Percentiles rank a stretch among this genome's conserved stretches.
phyloP scores from a whole-genome alignment of 1,139 yeast species.

The Blastobotrys persicus region DNA sequence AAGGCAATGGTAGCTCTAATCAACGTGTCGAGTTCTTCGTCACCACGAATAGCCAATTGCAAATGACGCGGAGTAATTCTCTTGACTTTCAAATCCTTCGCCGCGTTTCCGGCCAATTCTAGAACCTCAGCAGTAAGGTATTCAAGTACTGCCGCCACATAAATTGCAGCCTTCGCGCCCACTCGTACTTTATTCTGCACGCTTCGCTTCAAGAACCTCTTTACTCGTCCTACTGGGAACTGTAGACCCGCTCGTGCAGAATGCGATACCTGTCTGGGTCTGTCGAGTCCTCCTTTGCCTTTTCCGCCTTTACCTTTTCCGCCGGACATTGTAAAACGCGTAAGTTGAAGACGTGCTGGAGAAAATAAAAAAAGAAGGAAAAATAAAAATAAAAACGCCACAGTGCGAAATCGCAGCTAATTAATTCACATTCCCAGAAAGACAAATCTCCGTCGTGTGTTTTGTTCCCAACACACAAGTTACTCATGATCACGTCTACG shows the following conservation, averaged over 20 bases:
- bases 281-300: constrained; percentile 68
- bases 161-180: constrained; percentile 96
- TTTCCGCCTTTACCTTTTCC: constrained; percentile 96
- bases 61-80: constrained; percentile 98
- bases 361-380: background rate
- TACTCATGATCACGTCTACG: constrained; percentile 1
- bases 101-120: constrained; percentile 99
- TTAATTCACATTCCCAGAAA: background rate
- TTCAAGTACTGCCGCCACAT: constrained; percentile 94
- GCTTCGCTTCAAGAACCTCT: constrained; percentile 86
- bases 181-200: constrained; percentile 95
- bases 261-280: constrained; percentile 69
- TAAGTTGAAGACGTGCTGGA: background rate
- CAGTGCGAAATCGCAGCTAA: constrained; percentile 3
- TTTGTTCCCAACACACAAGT: background rate
- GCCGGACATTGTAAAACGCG: constrained; percentile 63
- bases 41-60: constrained; percentile 98
- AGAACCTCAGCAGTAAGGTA: constrained; percentile 97
- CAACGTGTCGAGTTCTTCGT: constrained; percentile 94
- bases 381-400: background rate
- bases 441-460: constrained; percentile 1
- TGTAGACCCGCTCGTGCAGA: constrained; percentile 97
- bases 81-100: constrained; percentile 95
- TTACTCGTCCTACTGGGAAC: constrained; percentile 98
- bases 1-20: constrained; percentile 97